Percentiles rank a stretch among this genome's conserved stretches.
Evolutionary conservation across 2,329 filamentous ascomycete genomes (phyloP).

Genomic region (Botryosphaeria agaves): DNA sequence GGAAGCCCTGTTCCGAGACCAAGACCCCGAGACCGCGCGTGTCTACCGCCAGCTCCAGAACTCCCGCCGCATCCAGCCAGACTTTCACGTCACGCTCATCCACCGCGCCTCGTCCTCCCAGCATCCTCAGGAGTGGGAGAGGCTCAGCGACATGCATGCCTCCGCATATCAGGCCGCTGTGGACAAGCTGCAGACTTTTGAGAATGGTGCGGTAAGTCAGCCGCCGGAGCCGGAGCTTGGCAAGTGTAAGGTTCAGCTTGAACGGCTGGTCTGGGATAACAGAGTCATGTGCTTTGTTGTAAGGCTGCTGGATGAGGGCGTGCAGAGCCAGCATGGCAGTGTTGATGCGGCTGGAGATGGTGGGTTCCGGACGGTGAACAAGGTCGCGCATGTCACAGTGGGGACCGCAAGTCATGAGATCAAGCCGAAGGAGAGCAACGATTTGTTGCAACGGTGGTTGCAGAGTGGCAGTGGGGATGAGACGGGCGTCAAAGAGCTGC

Average conservation of each 20-base stretch:
- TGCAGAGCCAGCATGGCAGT: constrained; percentile 24
- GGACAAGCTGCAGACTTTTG: constrained; percentile 15
- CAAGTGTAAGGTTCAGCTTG: constrained; percentile 43
- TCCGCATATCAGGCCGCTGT: constrained; percentile 12
- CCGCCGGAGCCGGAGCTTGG: constrained; percentile 38
- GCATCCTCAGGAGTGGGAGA: constrained; percentile 56
- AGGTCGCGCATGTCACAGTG: constrained; percentile 72
- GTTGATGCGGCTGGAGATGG: constrained; percentile 35
- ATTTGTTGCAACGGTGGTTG: constrained; percentile 61
- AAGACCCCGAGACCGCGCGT: constrained; percentile 34
- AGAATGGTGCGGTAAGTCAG: constrained; percentile 15
- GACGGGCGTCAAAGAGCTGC: constrained; percentile 37
- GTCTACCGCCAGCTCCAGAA: constrained; percentile 65
- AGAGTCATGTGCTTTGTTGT: constrained; percentile 86
- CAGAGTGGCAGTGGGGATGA: constrained; percentile 33
- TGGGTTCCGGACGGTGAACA: constrained; percentile 48
- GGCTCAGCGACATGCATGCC: constrained; percentile 45
- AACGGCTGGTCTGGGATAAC: constrained; percentile 63
- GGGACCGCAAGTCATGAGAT: constrained; percentile 59
- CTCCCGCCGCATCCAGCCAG: constrained; percentile 56
- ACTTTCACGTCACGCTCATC: constrained; percentile 89
- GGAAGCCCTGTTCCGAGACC: constrained; percentile 48
- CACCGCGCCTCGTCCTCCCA: constrained; percentile 50
- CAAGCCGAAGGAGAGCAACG: constrained; percentile 92
- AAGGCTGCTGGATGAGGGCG: constrained; percentile 37